Evolutionary conservation across 306 rosid species (phyloP).

Genomic region (Cucumis melo): DNA sequence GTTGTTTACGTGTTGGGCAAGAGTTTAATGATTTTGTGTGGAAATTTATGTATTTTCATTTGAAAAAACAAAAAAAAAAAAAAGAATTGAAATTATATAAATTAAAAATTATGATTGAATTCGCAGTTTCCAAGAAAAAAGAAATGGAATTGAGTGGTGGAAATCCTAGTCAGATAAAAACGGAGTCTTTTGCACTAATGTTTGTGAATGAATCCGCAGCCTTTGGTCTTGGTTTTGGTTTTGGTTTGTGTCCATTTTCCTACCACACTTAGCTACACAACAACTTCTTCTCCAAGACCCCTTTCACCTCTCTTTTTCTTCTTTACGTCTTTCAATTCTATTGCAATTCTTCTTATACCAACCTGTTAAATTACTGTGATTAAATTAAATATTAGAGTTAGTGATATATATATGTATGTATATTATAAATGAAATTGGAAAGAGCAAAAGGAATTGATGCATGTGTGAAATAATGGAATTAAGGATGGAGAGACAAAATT

Average conservation of each 20-base stretch:
- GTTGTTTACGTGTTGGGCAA: background rate
- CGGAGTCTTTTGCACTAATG: constrained; percentile 9
- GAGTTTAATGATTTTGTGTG: background rate
- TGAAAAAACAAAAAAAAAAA: too few species aligned
- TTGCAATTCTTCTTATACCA: background rate
- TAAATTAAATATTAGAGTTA: too few species aligned
- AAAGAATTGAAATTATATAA: background rate
- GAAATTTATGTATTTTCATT: background rate
- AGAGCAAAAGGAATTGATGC: background rate
- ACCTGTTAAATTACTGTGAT: too few species aligned
- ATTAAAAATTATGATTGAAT: constrained; percentile 19
- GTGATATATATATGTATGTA: too few species aligned
- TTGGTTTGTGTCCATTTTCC: background rate
- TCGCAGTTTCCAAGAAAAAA: constrained; percentile 10
- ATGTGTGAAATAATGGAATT: constrained; percentile 1
- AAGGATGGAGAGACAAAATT: background rate
- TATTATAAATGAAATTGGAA: background rate
- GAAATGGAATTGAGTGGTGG: constrained; percentile 21
- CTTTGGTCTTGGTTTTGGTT: background rate
- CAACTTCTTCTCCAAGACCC: background rate
- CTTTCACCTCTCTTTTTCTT: background rate
- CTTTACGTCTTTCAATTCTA: background rate
- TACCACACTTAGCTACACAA: background rate
- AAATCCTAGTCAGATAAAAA: constrained; percentile 31
- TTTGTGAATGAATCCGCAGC: constrained; percentile 5